Evolutionary conservation across 331 rosid species (phyloP).

Genomic region (Rosa hybrid): DNA sequence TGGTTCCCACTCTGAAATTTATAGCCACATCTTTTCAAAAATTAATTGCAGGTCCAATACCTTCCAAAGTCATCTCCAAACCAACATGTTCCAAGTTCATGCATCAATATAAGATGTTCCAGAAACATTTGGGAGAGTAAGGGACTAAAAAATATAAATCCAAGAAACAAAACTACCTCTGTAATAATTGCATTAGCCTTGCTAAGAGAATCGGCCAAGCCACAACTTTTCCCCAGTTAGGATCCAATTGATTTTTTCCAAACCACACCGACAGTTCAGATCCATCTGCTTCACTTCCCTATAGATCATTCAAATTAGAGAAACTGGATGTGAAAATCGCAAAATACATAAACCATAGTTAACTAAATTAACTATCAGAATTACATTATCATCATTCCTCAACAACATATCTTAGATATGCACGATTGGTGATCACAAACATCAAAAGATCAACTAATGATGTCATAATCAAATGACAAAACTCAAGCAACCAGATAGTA

Average conservation of each 20-base stretch:
- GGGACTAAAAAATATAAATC: no score
- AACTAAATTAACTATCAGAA: background rate
- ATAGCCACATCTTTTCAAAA: no score
- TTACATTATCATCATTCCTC: background rate
- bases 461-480: background rate
- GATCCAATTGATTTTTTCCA: constrained; percentile 60
- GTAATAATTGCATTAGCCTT: no score
- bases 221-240: constrained; percentile 70
- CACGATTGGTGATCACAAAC: background rate
- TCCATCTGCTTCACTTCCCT: constrained; percentile 61
- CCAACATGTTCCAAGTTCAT: no score
- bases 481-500: background rate
- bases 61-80: no score
- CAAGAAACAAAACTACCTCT: no score
- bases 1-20: no score
- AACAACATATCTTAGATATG: background rate
- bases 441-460: background rate
- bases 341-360: background rate
- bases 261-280: constrained; percentile 78
- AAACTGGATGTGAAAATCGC: background rate
- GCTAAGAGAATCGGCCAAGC: no score
- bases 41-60: no score
- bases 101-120: no score
- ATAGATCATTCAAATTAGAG: constrained; percentile 29
- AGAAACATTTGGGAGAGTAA: no score